These are phyloP conservation scores for Fusarium newnesense DNA, from an alignment of 2,329 filamentous ascomycete genomes.

Conservation along the genomic window DNA sequence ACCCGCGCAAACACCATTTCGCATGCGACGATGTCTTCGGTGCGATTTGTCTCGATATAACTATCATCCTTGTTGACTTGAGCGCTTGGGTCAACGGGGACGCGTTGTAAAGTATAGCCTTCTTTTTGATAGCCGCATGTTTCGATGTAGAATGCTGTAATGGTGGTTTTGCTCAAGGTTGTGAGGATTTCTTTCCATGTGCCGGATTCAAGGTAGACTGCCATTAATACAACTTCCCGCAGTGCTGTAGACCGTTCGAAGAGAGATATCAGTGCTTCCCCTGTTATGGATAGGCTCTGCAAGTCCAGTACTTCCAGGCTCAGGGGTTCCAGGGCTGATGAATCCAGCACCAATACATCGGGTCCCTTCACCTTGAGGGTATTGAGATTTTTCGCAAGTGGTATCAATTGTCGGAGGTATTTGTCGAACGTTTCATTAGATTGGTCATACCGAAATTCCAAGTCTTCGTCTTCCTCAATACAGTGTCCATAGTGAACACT, in stretches of 20 bases:
- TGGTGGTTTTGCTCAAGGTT: background rate
- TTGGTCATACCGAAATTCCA: background rate
- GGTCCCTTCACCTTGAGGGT: background rate
- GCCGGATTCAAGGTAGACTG: background rate
- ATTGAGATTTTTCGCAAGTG: background rate
- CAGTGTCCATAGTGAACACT: background rate
- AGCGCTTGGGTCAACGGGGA: fast-evolving
- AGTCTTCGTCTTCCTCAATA: background rate
- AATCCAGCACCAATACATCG: background rate
- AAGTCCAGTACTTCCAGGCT: background rate
- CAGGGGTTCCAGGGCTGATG: background rate
- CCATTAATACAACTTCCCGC: background rate
- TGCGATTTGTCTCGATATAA: background rate
- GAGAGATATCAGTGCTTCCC: background rate
- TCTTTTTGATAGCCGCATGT: background rate
- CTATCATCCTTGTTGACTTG: background rate
- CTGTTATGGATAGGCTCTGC: background rate
- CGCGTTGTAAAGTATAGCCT: background rate
- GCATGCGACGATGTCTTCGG: background rate
- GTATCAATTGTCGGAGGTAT: background rate
- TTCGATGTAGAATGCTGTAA: background rate
- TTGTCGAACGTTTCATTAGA: background rate
- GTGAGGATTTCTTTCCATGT: background rate
- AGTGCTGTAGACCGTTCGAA: background rate
- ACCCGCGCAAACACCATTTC: background rate